Evolutionary conservation across 2,329 filamentous ascomycete species (phyloP).

Genomic region (Neonectria punicea): DNA sequence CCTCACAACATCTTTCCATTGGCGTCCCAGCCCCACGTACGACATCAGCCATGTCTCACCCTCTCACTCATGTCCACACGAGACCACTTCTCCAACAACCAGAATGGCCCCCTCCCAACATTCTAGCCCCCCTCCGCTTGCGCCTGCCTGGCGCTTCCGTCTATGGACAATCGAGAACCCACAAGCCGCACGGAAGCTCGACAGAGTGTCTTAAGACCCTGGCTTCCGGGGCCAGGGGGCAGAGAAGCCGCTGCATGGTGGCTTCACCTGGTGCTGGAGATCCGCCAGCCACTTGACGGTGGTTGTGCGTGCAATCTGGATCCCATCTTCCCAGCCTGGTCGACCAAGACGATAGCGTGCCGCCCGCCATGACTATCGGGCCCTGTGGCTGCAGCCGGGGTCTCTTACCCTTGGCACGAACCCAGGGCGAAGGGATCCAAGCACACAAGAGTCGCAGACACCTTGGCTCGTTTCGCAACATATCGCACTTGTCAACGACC

Average conservation of each 20-base stretch:
- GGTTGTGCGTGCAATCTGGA: slow-evolving; percentile 33
- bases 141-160: slow-evolving; percentile 12
- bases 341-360: slow-evolving; percentile 33
- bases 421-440: slow-evolving; percentile 29
- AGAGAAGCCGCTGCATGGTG: slow-evolving; percentile 30
- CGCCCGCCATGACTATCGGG: slow-evolving; percentile 27
- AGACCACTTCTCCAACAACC: slow-evolving; percentile 14
- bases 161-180: slow-evolving; percentile 4
- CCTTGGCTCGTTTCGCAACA: slow-evolving; percentile 15
- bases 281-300: slow-evolving; percentile 38
- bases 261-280: slow-evolving; percentile 33
- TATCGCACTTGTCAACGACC: slow-evolving; percentile 34
- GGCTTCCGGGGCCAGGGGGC: slow-evolving; percentile 27
- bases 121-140: not conserved
- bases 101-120: slow-evolving; percentile 5
- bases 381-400: slow-evolving; percentile 36
- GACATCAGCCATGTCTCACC: slow-evolving; percentile 20
- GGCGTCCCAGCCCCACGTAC: slow-evolving; percentile 10
- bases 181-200: not conserved
- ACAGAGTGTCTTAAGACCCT: slow-evolving; percentile 7
- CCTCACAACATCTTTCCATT: slow-evolving; percentile 13
- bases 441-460: slow-evolving; percentile 12
- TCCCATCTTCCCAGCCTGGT: slow-evolving; percentile 29
- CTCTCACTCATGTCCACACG: slow-evolving; percentile 6
- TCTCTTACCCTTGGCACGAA: slow-evolving; percentile 37